Percentiles rank a stretch among this genome's conserved stretches.
Conservation (phyloP, 495 filamentous ascomycete genomes). For the Penicillium chermesinum region DNA sequence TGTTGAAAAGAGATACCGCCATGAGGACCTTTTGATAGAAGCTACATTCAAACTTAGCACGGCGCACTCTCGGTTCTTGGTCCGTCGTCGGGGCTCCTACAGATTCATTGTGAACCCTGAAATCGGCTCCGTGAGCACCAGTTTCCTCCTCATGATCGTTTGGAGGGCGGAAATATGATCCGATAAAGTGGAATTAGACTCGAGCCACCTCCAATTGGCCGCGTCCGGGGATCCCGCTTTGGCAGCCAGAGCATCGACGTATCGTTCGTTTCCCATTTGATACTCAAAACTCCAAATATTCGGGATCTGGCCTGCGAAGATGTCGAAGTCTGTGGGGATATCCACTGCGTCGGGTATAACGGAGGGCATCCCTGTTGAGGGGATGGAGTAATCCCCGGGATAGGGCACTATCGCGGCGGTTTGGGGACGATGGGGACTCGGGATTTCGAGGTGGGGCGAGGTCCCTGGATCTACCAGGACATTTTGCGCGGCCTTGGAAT, state of each 20-base stretch:
- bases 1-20: slow-evolving; percentile 10
- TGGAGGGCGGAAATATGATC: slow-evolving; percentile 5
- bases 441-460: too few species aligned
- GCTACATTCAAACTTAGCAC: background rate
- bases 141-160: slow-evolving; percentile 1
- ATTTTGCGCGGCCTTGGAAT: too few species aligned
- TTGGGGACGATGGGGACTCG: too few species aligned
- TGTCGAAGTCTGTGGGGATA: background rate
- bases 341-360: too few species aligned
- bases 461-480: too few species aligned
- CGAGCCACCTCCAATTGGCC: background rate
- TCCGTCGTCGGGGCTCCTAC: background rate
- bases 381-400: too few species aligned
- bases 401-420: too few species aligned
- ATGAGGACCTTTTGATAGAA: slow-evolving; percentile 7
- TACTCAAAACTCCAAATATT: slow-evolving; percentile 9
- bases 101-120: background rate
- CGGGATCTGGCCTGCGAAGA: slow-evolving; percentile 2
- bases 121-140: background rate
- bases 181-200: slow-evolving; percentile 6
- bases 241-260: background rate
- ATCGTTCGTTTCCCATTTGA: slow-evolving; percentile 6
- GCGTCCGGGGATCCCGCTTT: background rate
- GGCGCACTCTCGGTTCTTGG: too few species aligned
- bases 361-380: too few species aligned